phyloP scores from a whole-genome alignment of 106 monocot species.

The Dendrobium chrysotoxum region DNA sequence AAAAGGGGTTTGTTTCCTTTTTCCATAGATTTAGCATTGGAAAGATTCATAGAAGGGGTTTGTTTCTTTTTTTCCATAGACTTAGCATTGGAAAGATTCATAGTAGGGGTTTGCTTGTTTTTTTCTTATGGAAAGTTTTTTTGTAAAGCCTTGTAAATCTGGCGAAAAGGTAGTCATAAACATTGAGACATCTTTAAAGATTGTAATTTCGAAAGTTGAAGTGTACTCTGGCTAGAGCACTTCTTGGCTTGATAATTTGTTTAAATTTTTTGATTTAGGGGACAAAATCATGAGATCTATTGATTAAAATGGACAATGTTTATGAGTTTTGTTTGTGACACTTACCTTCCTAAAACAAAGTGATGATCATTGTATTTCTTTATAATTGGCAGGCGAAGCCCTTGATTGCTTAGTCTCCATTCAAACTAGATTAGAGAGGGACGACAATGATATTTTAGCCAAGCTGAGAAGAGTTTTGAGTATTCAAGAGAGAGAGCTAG shows the following conservation, averaged over 20 bases:
- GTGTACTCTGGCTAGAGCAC: too few species aligned
- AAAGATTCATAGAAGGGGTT: neutral
- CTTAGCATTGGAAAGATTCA: neutral
- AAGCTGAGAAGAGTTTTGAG: conserved; percentile 51
- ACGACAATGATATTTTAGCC: conserved; percentile 36
- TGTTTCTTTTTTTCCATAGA: neutral
- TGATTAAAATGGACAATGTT: too few species aligned
- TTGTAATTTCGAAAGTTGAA: too few species aligned
- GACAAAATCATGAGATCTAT: too few species aligned
- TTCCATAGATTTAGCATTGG: neutral
- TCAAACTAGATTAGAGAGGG: conserved; percentile 50
- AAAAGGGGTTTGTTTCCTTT: neutral
- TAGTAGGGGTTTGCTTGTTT: neutral
- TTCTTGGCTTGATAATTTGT: too few species aligned
- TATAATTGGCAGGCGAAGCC: conserved; percentile 50
- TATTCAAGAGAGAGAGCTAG: conserved; percentile 77
- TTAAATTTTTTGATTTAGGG: too few species aligned
- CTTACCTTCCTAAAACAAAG: neutral
- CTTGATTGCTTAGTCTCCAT: conserved; percentile 75
- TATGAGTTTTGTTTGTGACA: too few species aligned
- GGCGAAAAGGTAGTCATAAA: neutral
- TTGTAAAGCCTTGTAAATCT: neutral
- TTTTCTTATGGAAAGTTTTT: too few species aligned
- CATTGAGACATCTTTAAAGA: too few species aligned
- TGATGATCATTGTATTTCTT: conserved; percentile 1